Evolutionary conservation across 2,329 filamentous ascomycete species (phyloP), one percentile per base, ranked within the genome.

Genomic region (Sporothrix protearum): DNA sequence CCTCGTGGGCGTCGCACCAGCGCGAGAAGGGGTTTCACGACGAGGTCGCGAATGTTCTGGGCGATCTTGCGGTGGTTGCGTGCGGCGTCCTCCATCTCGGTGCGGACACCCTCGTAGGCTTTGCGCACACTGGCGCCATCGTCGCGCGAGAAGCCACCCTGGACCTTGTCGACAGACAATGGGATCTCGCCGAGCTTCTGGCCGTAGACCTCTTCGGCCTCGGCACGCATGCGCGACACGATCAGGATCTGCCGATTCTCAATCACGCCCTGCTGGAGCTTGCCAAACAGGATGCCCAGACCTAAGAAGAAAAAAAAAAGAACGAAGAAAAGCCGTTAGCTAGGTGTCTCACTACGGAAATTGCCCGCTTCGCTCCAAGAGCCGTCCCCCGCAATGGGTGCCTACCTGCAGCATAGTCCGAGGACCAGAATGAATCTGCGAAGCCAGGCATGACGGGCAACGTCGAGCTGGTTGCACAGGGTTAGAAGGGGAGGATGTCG

Each of bases 51-150:
- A 78, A 99, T 98, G 80, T 94, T 97, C 79, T 94, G 93, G 55
- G 94, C 94, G 75, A 99, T 98, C 83, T 97, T 97, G 80, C 91
- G 91, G 85, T 99, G 96, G 80, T 89, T 97, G 77, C 90, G 91
- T 69, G 94, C 85, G 33, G 94, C 94, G 79, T 97, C 92, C 76
- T 93, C 88, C 94, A 98, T 97, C 82, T 97, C 94, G 71, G 86
- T 88, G 75, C 94, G 92, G 76, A 98, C 91, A 75, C 95, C 95
- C 78, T 98, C 95, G 80, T 96, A 98, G 68, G 95, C 95, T 90
- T 98, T 99, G 78, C 94, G 90, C 78, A 96, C 91, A 79, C 94
- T 99, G 74, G 96, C 96, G 77, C 96, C 96, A 80, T 99, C 96
- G 81, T 99, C 96, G 81, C 91, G 90, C 69, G 86, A 85, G 80